Percentiles rank a stretch among this genome's conserved stretches.
Evolutionary conservation across 352 stramenopile genomes (phyloP).

Genomic region (Phytophthora gonapodyides): DNA sequence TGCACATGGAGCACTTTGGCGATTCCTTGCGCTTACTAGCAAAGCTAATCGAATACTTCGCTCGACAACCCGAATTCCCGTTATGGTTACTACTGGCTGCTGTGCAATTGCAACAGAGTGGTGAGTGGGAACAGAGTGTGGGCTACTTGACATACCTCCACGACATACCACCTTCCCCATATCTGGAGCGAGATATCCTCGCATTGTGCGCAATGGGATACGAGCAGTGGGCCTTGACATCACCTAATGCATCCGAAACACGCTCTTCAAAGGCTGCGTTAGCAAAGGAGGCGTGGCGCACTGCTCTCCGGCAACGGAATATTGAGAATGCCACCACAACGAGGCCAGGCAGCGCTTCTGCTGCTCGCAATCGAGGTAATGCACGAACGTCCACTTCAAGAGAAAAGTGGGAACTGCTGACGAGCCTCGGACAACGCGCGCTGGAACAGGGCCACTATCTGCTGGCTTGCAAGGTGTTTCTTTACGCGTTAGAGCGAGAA

Average conservation of each 20-base stretch:
- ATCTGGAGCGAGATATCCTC: slow-evolving; percentile 65
- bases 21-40: slow-evolving; percentile 58
- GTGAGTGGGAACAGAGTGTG: slow-evolving; percentile 58
- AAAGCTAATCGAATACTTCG: slow-evolving; percentile 65
- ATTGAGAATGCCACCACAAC: slow-evolving; percentile 32
- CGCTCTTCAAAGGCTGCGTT: slow-evolving; percentile 6
- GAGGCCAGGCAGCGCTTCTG: slow-evolving; percentile 2
- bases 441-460: slow-evolving; percentile 57
- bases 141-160: slow-evolving; percentile 64
- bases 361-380: slow-evolving; percentile 2
- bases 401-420: slow-evolving; percentile 57
- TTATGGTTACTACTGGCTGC: slow-evolving; percentile 67
- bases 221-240: slow-evolving; percentile 29
- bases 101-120: slow-evolving; percentile 61
- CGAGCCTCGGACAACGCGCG: slow-evolving; percentile 55
- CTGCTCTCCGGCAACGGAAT: slow-evolving; percentile 57
- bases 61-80: slow-evolving; percentile 45
- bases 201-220: slow-evolving; percentile 60
- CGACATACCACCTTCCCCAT: slow-evolving; percentile 53
- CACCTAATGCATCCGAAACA: background rate
- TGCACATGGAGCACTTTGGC: slow-evolving; percentile 59
- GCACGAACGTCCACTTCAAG: slow-evolving; percentile 1
- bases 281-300: slow-evolving; percentile 60
- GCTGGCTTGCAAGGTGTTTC: slow-evolving; percentile 43
- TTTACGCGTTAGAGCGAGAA: slow-evolving; percentile 51